These are phyloP conservation scores for Chaetomiaceae sp. DNA, from an alignment of 2,329 filamentous ascomycete genomes.

Conservation along the genomic window DNA sequence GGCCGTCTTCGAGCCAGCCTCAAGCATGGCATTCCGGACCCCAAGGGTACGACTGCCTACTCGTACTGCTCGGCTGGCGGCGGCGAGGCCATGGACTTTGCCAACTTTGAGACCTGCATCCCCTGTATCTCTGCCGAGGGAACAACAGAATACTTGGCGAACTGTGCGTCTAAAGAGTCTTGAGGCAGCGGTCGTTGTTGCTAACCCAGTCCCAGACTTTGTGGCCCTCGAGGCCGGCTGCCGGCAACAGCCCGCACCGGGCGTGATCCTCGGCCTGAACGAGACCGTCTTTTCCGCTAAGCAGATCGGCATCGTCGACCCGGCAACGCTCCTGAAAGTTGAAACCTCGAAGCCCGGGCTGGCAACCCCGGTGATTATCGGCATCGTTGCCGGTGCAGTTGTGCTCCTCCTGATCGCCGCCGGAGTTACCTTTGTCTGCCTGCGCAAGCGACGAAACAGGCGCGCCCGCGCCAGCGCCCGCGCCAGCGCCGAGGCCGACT, in stretches of 20 bases:
- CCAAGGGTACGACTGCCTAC: conserved; percentile 36
- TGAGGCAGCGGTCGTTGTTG: background rate
- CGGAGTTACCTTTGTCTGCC: conserved; percentile 42
- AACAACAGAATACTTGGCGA: conserved; percentile 43
- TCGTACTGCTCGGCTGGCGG: conserved; percentile 45
- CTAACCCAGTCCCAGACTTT: conserved; percentile 37
- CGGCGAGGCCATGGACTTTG: conserved; percentile 34
- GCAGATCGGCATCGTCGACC: conserved; percentile 34
- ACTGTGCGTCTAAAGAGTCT: conserved; percentile 37
- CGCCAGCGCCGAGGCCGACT: conserved; percentile 28
- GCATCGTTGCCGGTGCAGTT: conserved; percentile 40
- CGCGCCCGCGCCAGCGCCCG: conserved; percentile 31
- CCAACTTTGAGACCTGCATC: conserved; percentile 38
- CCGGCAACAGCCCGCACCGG: conserved; percentile 40
- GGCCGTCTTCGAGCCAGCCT: conserved; percentile 41
- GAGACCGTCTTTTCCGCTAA: conserved; percentile 29
- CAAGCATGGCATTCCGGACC: conserved; percentile 37
- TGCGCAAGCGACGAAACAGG: conserved; percentile 42
- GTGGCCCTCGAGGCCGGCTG: conserved; percentile 50
- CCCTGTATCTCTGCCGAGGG: conserved; percentile 43
- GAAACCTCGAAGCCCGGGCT: conserved; percentile 26
- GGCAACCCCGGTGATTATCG: conserved; percentile 40
- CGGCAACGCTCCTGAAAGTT: conserved; percentile 24
- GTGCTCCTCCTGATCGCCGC: conserved; percentile 36
- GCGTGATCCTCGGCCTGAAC: conserved; percentile 28